Percentiles rank a stretch among this genome's conserved stretches.
Evolutionary conservation across 2,329 filamentous ascomycete species (phyloP).

Genomic region (Rutstroemia sp.): DNA sequence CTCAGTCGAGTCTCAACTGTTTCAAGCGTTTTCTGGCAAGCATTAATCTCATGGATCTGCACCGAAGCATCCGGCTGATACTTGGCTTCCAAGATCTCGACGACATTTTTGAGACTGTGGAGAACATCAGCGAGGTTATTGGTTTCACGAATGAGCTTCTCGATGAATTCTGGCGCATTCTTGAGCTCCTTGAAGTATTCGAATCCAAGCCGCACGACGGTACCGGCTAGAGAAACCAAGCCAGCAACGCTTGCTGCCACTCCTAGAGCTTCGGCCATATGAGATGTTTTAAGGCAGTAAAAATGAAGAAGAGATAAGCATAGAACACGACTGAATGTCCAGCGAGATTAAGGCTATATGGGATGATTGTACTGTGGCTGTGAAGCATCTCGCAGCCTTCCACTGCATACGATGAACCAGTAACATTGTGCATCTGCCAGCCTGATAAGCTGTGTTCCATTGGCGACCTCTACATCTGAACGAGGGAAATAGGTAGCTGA

Average conservation of each 20-base stretch:
- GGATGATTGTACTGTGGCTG: no score
- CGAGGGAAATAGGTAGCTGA: no score
- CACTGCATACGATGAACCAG: no score
- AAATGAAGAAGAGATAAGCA: not conserved
- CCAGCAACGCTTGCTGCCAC: constrained; percentile 7
- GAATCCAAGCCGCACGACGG: constrained; percentile 4
- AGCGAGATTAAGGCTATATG: no score
- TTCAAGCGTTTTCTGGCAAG: constrained; percentile 12
- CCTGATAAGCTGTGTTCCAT: no score
- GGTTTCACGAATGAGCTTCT: constrained; percentile 8
- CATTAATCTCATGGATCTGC: constrained; percentile 10
- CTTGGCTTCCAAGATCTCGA: not conserved
- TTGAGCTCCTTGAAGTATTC: constrained; percentile 10
- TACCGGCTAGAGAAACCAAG: constrained; percentile 8
- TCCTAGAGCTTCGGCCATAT: not conserved
- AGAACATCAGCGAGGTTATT: constrained; percentile 10
- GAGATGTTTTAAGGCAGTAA: not conserved
- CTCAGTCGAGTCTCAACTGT: constrained; percentile 8
- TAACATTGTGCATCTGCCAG: no score
- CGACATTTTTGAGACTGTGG: not conserved
- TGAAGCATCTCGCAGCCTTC: no score
- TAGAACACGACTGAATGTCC: no score
- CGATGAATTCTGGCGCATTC: constrained; percentile 1
- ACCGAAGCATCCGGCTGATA: not conserved
- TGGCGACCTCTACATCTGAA: no score